phyloP scores from a whole-genome alignment of 139 green algal species.

The Haematococcus lacustris region DNA sequence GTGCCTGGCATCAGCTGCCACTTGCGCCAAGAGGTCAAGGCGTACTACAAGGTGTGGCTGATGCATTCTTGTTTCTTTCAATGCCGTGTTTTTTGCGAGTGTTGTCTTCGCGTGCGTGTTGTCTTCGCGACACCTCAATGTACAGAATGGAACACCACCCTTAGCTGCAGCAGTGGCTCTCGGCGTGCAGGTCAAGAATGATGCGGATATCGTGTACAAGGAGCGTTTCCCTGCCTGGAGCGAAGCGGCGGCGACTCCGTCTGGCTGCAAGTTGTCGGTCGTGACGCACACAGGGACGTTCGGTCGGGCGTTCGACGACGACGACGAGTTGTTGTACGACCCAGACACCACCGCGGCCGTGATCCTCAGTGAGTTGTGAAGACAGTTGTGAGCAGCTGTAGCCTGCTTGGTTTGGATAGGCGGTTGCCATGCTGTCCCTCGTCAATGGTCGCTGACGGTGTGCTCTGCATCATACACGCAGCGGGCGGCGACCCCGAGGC shows the following conservation, averaged over 20 bases:
- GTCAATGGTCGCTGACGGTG: neutral
- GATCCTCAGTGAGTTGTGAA: conserved; percentile 47
- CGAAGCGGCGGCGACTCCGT: neutral
- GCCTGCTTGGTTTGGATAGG: no score
- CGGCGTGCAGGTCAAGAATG: conserved; percentile 55
- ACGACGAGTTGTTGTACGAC: conserved; percentile 73
- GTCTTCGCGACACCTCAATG: no score
- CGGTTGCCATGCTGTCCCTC: neutral
- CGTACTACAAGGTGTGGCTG: conserved; percentile 68
- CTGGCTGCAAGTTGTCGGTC: conserved; percentile 30
- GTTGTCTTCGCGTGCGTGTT: no score
- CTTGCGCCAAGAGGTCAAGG: conserved; percentile 45
- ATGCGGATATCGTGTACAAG: conserved; percentile 45
- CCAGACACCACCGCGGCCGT: conserved; percentile 64
- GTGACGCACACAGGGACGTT: conserved; percentile 36
- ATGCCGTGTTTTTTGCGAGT: no score
- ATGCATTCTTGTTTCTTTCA: no score
- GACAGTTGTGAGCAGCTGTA: neutral
- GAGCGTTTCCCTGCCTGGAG: conserved; percentile 54
- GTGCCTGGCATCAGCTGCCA: conserved; percentile 39
- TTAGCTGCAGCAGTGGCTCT: no score
- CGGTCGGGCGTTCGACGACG: conserved; percentile 76
- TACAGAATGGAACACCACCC: no score
- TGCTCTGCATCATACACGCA: conserved; percentile 2
- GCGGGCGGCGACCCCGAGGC: conserved; percentile 57